These are phyloP conservation scores for Blastobotrys attinorum DNA, from an alignment of 805 yeast genomes.

Conservation along the genomic window DNA sequence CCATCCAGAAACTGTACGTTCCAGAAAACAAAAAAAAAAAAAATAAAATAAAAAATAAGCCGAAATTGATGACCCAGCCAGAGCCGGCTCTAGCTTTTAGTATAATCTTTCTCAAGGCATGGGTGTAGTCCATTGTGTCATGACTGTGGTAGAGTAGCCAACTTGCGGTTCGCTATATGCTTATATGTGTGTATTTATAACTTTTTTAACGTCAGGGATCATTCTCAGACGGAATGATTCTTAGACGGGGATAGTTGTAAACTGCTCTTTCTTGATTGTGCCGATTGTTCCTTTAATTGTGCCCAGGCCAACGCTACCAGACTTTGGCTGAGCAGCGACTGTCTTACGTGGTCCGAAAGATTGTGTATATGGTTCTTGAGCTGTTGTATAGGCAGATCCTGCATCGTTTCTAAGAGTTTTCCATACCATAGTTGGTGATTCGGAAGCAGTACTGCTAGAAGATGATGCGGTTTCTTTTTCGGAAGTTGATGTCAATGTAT, in stretches of 20 bases:
- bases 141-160: too few species aligned
- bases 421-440: constrained; percentile 18
- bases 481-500: too few species aligned
- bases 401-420: constrained; percentile 19
- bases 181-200: too few species aligned
- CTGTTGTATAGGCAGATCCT: constrained; percentile 27
- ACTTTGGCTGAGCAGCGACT: constrained; percentile 39
- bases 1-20: too few species aligned
- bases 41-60: too few species aligned
- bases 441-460: constrained; percentile 8
- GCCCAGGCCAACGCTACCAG: constrained; percentile 78
- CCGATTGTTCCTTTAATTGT: constrained; percentile 63
- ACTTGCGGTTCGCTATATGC: too few species aligned
- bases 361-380: constrained; percentile 37
- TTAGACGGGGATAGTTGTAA: constrained; percentile 9
- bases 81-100: too few species aligned
- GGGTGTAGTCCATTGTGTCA: too few species aligned
- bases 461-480: constrained; percentile 9
- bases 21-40: too few species aligned
- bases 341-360: constrained; percentile 30
- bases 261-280: constrained; percentile 11
- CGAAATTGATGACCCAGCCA: not conserved
- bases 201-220: too few species aligned
- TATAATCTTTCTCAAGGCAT: too few species aligned
- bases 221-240: not conserved